A percentile compares a stretch with the other conserved stretches of the same genome.
Conservation (phyloP, 495 filamentous ascomycete genomes). For the Evernia prunastri region DNA sequence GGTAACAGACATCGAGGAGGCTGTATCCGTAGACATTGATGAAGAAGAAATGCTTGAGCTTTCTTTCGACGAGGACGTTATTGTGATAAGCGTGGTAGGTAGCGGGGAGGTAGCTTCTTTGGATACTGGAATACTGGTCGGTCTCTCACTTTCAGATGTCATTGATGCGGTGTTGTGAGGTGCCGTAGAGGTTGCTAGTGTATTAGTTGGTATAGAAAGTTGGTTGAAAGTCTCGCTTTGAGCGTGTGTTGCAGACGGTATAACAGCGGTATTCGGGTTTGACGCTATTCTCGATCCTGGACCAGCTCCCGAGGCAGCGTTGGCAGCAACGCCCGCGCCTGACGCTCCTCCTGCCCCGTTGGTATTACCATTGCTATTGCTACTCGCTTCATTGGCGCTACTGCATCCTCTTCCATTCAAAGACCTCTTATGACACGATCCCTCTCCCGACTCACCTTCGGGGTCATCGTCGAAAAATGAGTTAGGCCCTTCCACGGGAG, state of each 20-base stretch:
- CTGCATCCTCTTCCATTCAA: background rate
- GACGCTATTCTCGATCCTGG: background rate
- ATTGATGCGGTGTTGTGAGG: too few relatives aligned
- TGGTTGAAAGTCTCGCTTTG: background rate
- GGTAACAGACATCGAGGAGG: background rate
- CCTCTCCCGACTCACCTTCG: background rate
- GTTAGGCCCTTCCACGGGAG: background rate
- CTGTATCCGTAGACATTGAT: background rate
- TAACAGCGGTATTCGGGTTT: background rate
- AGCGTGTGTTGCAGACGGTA: background rate
- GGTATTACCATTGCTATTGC: background rate
- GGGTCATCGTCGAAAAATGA: background rate
- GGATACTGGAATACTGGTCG: too few relatives aligned
- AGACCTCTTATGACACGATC: background rate
- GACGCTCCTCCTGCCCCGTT: background rate
- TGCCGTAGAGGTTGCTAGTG: too few relatives aligned
- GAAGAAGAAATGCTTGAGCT: background rate
- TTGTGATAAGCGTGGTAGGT: too few relatives aligned
- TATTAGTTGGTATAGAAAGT: too few relatives aligned
- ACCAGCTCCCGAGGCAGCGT: background rate
- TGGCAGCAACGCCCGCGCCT: background rate
- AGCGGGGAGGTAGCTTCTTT: too few relatives aligned
- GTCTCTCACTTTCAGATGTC: too few relatives aligned
- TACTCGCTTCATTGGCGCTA: background rate
- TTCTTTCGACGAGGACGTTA: too few relatives aligned